These are phyloP conservation scores for Allium sativum DNA, from an alignment of 106 monocot genomes.

Conservation along the genomic window DNA sequence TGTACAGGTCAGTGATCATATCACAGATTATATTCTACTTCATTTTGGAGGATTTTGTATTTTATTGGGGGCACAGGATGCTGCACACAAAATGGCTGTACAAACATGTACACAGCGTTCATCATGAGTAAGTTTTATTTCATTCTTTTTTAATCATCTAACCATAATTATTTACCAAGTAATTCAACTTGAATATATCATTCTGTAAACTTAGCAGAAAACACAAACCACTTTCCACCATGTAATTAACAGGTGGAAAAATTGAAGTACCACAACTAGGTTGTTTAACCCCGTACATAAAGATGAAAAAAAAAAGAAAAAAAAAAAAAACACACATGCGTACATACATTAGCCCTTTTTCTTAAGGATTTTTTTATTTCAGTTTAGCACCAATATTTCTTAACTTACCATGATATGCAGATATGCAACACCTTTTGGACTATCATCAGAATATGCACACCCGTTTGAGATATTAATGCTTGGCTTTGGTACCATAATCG, in stretches of 20 bases:
- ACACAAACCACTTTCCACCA: too few species aligned
- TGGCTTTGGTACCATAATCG: constrained; percentile 77
- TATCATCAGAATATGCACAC: constrained; percentile 88
- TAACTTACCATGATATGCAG: not conserved
- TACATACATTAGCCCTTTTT: not conserved
- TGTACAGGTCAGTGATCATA: constrained; percentile 45
- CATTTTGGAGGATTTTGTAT: constrained; percentile 65
- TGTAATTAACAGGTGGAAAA: too few species aligned
- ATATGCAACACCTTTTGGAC: constrained; percentile 84
- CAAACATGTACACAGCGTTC: constrained; percentile 65
- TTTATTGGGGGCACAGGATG: constrained; percentile 65
- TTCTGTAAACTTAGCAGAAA: too few species aligned
- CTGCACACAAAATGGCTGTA: constrained; percentile 68
- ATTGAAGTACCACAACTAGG: too few species aligned
- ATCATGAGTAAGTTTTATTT: constrained; percentile 48
- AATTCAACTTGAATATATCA: too few species aligned
- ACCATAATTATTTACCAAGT: not conserved
- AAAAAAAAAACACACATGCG: too few species aligned
- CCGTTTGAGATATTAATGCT: constrained; percentile 85
- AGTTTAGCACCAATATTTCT: not conserved
- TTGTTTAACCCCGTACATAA: too few species aligned
- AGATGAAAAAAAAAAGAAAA: too few species aligned
- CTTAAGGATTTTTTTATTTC: not conserved
- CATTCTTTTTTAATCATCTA: not conserved
- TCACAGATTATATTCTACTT: constrained; percentile 57